Base-by-base conservation (phyloP, 768 basidiomycete genomes). In the Hemileccinum impolitum region DNA sequence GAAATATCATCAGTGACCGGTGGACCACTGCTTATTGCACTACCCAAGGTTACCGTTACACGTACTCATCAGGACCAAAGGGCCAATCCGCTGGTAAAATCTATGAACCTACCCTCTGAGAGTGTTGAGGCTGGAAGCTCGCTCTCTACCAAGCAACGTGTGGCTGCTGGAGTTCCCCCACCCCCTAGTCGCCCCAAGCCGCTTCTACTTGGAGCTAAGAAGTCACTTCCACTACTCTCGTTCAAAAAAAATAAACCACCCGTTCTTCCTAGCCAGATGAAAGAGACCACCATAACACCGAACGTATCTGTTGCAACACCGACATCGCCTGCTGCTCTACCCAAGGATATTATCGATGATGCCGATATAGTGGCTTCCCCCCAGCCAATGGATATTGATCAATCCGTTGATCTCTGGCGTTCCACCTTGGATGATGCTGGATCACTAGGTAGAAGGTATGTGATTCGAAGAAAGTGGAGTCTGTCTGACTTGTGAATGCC, bases 91-190 rank as follows among this genome's bases (percentile, higher is more conserved):
- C 49, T 67, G 23, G 70, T 72, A 3, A 70, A 71, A 46, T 14
- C 65, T 9, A 58, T 70, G 31, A 45, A 39, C 45, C 32, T 68
- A 30, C 50, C 65, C 1, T 39, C 62, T 28, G 19, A 48, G 26
- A 64, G 52, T 18, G 53, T 62, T 25, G 65, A 54, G 36, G 55
- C 54, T 38, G 65, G 64, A 30, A 73, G 69, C 49, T 70, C 71
- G 10, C 69, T 82, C 25, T 67, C 72, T 31, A 82, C 78, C 2
- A 82, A 81, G 57, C 74, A 78, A 44, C 71, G 77, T 6, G 57
- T 82, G 6, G 68, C 71, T 21, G 69, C 72, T 37, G 69, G 66
- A 10, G 73, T 76, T 13, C 59, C 72, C 19, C 66, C 61, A 9
- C 71, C 69, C 18, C 54, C 39, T 19, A 42, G 62, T 12, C 54